These are phyloP conservation scores for Epichloe aotearoae DNA, from an alignment of 2,329 filamentous ascomycete species.

Conservation along the genomic window DNA sequence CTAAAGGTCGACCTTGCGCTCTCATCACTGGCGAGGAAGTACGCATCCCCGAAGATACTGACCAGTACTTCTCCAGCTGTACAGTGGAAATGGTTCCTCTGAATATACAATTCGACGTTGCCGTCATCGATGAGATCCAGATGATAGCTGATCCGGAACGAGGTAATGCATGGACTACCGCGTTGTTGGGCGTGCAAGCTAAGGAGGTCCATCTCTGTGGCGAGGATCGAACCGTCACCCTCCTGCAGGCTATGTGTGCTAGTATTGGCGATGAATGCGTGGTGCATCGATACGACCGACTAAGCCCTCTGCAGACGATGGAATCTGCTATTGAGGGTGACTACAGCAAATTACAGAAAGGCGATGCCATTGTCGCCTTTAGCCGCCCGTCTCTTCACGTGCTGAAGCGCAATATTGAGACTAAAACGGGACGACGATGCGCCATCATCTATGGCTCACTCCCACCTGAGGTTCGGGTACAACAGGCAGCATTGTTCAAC, in stretches of 20 bases:
- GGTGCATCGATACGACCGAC: conserved; percentile 69
- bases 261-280: conserved; percentile 70
- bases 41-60: conserved; percentile 46
- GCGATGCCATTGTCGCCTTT: conserved; percentile 83
- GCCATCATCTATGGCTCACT: conserved; percentile 88
- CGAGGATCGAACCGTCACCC: conserved; percentile 66
- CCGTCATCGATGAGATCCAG: conserved; percentile 96
- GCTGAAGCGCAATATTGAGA: conserved; percentile 67
- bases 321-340: conserved; percentile 47
- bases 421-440: conserved; percentile 60
- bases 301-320: conserved; percentile 65
- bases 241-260: conserved; percentile 67
- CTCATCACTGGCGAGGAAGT: conserved; percentile 88
- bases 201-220: conserved; percentile 89
- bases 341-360: conserved; percentile 61
- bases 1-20: conserved; percentile 63
- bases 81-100: conserved; percentile 78
- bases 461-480: conserved; percentile 81
- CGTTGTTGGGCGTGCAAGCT: conserved; percentile 73
- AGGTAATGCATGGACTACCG: conserved; percentile 91
- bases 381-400: conserved; percentile 70
- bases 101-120: conserved; percentile 59
- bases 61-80: conserved; percentile 59
- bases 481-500: conserved; percentile 89
- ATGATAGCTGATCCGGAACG: conserved; percentile 76